These are phyloP conservation scores for Castanopsis chinensis DNA, from an alignment of 306 rosid genomes.

Conservation along the genomic window DNA sequence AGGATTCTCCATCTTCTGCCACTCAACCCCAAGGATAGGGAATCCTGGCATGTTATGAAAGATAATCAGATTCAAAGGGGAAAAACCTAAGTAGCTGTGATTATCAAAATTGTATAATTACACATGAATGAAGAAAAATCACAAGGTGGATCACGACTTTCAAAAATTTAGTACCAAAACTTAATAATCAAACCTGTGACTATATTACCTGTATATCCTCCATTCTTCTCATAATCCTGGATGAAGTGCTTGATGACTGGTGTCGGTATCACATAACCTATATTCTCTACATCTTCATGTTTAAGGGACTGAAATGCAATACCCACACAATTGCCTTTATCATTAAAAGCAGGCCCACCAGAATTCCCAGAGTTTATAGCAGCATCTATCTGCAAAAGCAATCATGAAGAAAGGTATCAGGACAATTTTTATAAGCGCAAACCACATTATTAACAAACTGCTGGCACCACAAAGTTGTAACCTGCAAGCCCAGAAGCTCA, in stretches of 20 bases:
- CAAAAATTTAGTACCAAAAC: not conserved
- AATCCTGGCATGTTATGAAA: slow-evolving; percentile 51
- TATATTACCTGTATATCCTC: slow-evolving; percentile 72
- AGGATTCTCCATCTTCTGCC: slow-evolving; percentile 99
- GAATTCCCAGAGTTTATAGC: slow-evolving; percentile 98
- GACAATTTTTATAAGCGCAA: not conserved
- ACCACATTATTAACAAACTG: not conserved
- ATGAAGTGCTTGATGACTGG: slow-evolving; percentile 96
- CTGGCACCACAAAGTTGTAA: slow-evolving; percentile 1
- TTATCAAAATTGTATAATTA: not conserved
- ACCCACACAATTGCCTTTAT: slow-evolving; percentile 92
- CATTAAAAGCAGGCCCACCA: slow-evolving; percentile 97
- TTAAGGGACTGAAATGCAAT: slow-evolving; percentile 98
- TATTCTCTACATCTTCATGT: slow-evolving; percentile 90
- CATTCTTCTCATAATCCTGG: slow-evolving; percentile 85
- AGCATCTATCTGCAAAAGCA: slow-evolving; percentile 75
- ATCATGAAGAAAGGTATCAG: slow-evolving; percentile 13
- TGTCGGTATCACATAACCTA: slow-evolving; percentile 96
- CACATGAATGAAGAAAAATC: not conserved
- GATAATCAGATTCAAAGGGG: not conserved
- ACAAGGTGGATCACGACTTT: not conserved
- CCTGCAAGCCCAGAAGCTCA: slow-evolving; percentile 98
- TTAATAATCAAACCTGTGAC: not conserved
- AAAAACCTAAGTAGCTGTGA: not conserved
- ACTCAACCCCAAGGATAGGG: slow-evolving; percentile 94